These are phyloP conservation scores for Neurospora sp. DNA, from an alignment of 2,329 filamentous ascomycete genomes.

Conservation along the genomic window DNA sequence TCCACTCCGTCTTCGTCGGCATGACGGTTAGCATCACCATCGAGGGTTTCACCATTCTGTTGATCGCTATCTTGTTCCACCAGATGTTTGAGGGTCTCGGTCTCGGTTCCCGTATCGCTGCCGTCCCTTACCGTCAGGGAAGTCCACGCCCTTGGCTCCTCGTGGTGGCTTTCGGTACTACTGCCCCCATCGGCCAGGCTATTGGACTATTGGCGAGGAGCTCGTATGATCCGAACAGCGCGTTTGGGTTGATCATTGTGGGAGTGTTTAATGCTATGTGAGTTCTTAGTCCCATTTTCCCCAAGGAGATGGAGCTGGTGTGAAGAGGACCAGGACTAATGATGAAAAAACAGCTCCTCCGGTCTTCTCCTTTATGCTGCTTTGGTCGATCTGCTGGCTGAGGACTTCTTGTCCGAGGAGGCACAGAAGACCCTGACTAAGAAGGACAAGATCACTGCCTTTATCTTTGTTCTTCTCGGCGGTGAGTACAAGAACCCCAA, in stretches of 20 bases:
- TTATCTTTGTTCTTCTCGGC: slow-evolving; percentile 40
- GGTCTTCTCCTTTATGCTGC: slow-evolving; percentile 53
- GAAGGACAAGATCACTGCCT: slow-evolving; percentile 44
- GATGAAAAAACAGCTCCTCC: slow-evolving; percentile 36
- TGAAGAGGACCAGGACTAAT: background rate
- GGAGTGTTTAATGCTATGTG: slow-evolving; percentile 57
- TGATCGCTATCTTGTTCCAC: slow-evolving; percentile 63
- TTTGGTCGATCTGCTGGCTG: slow-evolving; percentile 52
- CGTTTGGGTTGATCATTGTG: slow-evolving; percentile 54
- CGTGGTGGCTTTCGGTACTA: slow-evolving; percentile 53
- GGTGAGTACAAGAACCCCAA: slow-evolving; percentile 28
- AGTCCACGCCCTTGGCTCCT: slow-evolving; percentile 52
- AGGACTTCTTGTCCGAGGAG: slow-evolving; percentile 56
- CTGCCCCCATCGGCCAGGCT: slow-evolving; percentile 54
- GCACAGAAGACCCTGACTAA: slow-evolving; percentile 38
- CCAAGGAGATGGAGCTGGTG: background rate
- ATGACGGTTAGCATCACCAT: slow-evolving; percentile 63
- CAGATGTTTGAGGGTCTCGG: slow-evolving; percentile 62
- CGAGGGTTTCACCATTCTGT: slow-evolving; percentile 55
- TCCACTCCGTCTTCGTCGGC: slow-evolving; percentile 68
- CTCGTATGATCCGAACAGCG: slow-evolving; percentile 52
- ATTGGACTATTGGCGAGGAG: slow-evolving; percentile 49
- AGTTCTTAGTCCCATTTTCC: slow-evolving; percentile 16
- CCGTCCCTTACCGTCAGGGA: slow-evolving; percentile 47
- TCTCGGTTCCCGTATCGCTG: slow-evolving; percentile 60